Evolutionary conservation across 257 asterid genomes (phyloP), one percentile per base, ranked within the genome.

Genomic region (Henckelia pumila): DNA sequence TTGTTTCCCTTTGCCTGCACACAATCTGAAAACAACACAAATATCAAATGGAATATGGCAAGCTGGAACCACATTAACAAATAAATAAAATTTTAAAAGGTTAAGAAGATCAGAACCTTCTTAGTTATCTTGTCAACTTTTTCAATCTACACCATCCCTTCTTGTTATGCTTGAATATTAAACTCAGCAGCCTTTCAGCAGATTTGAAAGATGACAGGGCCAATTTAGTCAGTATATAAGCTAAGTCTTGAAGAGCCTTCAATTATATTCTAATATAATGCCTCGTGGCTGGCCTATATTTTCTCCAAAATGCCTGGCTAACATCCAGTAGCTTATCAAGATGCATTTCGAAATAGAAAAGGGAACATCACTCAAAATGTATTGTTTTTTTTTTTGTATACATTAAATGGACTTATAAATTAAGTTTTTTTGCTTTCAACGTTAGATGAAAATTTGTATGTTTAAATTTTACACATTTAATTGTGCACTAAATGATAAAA

Each of bases 111-210:
- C 21, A 50, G 32, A 76, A 88, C 98, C 98, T 91, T 91, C 81
- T 91, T 91, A 32, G 91, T 91, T 78, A 88, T 91, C 87, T 91
- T 91, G 82, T 91, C 98, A 76, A 91, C 96, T 88, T 91, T 96
- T 80, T 91, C 98, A 61, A 91, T 88, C 80, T 91, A 91, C 61
- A 91, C 86, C 85, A 88, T 91, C 80, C 98, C 98, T 76, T 88
- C 96, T 70, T 91, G 96, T 65, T 96, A 96, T 63, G 95, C 98
- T 88, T 85, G 98, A 67, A 91, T 96, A 77, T 88, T 86, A 79
- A 85, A 91, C 74, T 91, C 96, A 53, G 96, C 86, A 82, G 80
- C 98, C 98, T n/a, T 91, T 78, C 69, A 63, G 71, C 80, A 81
- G 75, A 76, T 68, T 75, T 65, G 57, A 73, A 11, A 76, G 57